Evolutionary conservation across 805 yeast species (phyloP), one percentile per base, ranked within the genome.

Genomic region (Saccharomycopsis malanga): DNA sequence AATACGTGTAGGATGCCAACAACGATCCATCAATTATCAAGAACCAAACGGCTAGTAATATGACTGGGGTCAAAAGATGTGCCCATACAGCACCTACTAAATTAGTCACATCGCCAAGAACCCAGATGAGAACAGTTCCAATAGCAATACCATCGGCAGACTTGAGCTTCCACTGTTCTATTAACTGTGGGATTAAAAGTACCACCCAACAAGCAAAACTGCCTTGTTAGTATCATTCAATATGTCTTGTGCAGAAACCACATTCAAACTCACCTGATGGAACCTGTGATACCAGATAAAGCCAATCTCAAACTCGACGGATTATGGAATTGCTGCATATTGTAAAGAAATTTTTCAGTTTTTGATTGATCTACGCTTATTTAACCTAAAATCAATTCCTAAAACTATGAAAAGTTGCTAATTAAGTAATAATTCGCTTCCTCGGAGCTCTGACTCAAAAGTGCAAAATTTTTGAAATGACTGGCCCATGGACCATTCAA

Each of bases 181-280:
- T 72, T 40, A 84, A 70, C 60, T 84, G 94, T 0, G 94, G 93
- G 54, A 85, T 65, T 49, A 84, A 70, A 35, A 84, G 64, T 12
- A 84, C 88, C 10, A 85, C 72, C 88, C 89, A 85, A 61, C 91
- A 81, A 0, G 91, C 87, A 36, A 84, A 70, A 27, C 79, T 72
- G 36, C 9, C 17, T 32, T 9, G 5, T 32, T 9, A n/a, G 15
- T 32, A 9, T 9, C 6, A 7, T 9, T 32, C 17, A 7, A 17
- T 10, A 21, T 23, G 22, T 4, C 15, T 7, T 27, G 20, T 9
- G 3, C 22, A 12, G 12, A 21, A 20, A 12, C 40, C n/a, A 7
- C 20, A 20, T 32, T 32, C 17, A 18, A 37, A 64, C 72, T 53
- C 64, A 68, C 61, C 81, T 75, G 6, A 83, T 73, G 10, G 87